Evolutionary conservation across 148 eudicot species (phyloP), one percentile per base, ranked within the genome.

Genomic region (Polygonum aviculare): DNA sequence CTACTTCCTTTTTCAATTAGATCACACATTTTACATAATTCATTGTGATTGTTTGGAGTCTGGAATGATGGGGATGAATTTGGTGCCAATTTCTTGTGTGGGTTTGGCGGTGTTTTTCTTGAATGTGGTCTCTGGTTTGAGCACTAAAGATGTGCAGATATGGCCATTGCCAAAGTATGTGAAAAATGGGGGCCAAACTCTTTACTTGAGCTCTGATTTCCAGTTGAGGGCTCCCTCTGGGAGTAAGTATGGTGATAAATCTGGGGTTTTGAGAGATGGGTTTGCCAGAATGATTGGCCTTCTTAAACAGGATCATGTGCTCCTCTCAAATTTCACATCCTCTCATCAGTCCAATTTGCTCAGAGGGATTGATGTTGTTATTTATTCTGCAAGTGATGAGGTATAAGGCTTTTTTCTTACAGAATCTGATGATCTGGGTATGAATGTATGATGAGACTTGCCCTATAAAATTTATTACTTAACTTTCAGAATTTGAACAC

Each of bases 101-200:
- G 19, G 26, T 60, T 60, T 60, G 14, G 69, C 11, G 3, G 2
- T 67, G 19, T 35, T 67, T 11, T 67, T 67, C 21, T 67, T 67
- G 21, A 67, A 67, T 38, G 41, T 36, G 72, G 16, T 67, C 6
- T 67, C 41, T 67, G 72, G 45, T 67, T 35, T 21, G 38, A 67
- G 44, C 21, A 44, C 63, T 21, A 81, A 88, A 50, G 76, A 79
- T 63, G 80, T 93, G 73, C 85, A 88, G 19, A 85, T 93, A 88
- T 93, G 98, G 98, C 98, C 98, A 74, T 88, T 93, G 94, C 98
- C 98, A 8, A 74, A 80, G 52, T 80, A 83, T 63, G 84, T 78
- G 65, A 85, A 74, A 38, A 31, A 87, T 79, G 97, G 97, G 75
- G 19, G 84, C 72, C 76, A 77, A 47, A 79, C 49, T 55, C 78